Conservation (phyloP, 2,329 filamentous ascomycete genomes). For the Pleoardoris graminearum region DNA sequence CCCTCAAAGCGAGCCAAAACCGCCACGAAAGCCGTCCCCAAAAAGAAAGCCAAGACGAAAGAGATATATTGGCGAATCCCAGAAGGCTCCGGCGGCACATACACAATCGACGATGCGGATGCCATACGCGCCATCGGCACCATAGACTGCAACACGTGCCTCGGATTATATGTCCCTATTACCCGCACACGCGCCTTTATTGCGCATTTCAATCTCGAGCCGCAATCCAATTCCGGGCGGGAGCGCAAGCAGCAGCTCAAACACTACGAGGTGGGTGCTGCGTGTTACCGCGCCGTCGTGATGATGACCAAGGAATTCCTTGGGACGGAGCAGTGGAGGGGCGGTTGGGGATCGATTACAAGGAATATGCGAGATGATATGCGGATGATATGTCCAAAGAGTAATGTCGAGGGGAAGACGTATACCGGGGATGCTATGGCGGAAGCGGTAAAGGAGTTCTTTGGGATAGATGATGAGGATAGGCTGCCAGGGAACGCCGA, state of each 20-base stretch:
- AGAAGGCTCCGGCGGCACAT: background rate
- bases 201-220: background rate
- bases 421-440: background rate
- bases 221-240: background rate
- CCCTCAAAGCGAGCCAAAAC: too few relatives aligned
- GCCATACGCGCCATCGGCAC: background rate
- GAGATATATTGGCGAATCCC: too few relatives aligned
- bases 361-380: background rate
- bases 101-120: too few relatives aligned
- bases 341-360: background rate
- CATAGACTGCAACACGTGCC: background rate
- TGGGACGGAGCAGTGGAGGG: background rate
- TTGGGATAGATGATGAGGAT: background rate
- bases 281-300: background rate
- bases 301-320: slow-evolving; percentile 1
- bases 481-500: background rate
- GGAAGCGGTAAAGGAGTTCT: background rate
- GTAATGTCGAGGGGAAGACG: background rate
- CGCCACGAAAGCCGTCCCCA: too few relatives aligned
- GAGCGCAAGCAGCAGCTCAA: background rate
- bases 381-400: background rate
- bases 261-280: background rate
- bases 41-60: too few relatives aligned
- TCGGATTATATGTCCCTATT: background rate
- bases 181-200: background rate